These are phyloP conservation scores for Cercospora citrullina DNA, from an alignment of 2,329 filamentous ascomycete genomes.

Conservation along the genomic window DNA sequence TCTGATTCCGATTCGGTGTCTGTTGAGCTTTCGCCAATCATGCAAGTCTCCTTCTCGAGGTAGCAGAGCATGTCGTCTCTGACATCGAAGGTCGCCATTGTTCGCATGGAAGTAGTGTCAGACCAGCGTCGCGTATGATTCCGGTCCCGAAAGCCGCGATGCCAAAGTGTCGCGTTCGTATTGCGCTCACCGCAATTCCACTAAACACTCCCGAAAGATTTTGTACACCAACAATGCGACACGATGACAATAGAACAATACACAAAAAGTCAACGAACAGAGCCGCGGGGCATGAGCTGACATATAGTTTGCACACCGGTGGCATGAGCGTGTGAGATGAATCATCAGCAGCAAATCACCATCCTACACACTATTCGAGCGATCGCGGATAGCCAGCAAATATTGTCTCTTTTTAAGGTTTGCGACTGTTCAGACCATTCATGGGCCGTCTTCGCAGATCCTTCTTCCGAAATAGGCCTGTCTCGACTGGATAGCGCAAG, in stretches of 20 bases:
- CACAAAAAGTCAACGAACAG: not conserved
- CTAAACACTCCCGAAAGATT: not conserved
- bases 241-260: not conserved
- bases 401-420: constrained; percentile 1
- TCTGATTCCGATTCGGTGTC: constrained; percentile 6
- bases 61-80: not conserved
- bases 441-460: not conserved
- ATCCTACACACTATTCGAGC: not conserved
- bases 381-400: not conserved
- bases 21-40: not conserved
- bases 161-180: not conserved
- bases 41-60: constrained; percentile 7
- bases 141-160: not conserved
- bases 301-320: not conserved
- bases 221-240: not conserved
- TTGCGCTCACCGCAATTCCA: not conserved
- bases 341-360: not conserved
- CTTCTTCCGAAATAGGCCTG: not conserved
- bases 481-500: not conserved
- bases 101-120: not conserved
- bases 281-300: not conserved
- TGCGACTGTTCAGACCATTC: not conserved
- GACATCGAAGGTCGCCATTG: not conserved
- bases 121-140: not conserved
- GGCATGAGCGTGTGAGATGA: not conserved